Evolutionary conservation across 2,329 filamentous ascomycete species (phyloP).

Genomic region (Hirsutella rhossiliensis): DNA sequence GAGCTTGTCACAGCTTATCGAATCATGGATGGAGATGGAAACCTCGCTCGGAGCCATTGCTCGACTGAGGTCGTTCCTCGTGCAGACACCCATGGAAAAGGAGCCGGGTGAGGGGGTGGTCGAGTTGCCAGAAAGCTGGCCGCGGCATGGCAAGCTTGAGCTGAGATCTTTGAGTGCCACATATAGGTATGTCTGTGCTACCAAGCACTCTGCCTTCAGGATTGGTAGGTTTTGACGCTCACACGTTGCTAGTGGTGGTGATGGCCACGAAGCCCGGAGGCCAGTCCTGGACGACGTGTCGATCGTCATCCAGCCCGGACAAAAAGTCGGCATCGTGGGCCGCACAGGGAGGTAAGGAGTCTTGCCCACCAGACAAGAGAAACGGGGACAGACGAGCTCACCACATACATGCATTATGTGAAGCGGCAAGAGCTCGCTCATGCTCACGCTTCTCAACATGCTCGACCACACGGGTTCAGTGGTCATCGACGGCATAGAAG

Average conservation of each 20-base stretch:
- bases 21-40: constrained; percentile 4
- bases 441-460: constrained; percentile 25
- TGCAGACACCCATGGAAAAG: constrained; percentile 2
- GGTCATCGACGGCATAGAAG: constrained; percentile 27
- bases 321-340: constrained; percentile 17
- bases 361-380: no score
- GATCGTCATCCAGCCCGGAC: constrained; percentile 5
- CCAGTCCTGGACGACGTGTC: not conserved
- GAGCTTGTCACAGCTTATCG: not conserved
- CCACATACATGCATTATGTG: no score
- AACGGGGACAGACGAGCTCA: no score
- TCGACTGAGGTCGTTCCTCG: constrained; percentile 10
- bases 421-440: constrained; percentile 29
- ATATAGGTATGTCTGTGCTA: constrained; percentile 11
- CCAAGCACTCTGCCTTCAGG: no score
- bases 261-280: constrained; percentile 6
- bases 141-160: constrained; percentile 11
- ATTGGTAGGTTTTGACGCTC: not conserved
- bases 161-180: constrained; percentile 13
- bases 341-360: constrained; percentile 11
- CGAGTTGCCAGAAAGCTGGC: constrained; percentile 11
- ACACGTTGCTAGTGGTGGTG: not conserved
- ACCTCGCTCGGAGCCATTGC: constrained; percentile 5
- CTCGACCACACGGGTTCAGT: constrained; percentile 18
- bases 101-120: not conserved